Base-by-base conservation (phyloP, 2,329 filamentous ascomycete species). In the Lachnellula subtilissima region DNA sequence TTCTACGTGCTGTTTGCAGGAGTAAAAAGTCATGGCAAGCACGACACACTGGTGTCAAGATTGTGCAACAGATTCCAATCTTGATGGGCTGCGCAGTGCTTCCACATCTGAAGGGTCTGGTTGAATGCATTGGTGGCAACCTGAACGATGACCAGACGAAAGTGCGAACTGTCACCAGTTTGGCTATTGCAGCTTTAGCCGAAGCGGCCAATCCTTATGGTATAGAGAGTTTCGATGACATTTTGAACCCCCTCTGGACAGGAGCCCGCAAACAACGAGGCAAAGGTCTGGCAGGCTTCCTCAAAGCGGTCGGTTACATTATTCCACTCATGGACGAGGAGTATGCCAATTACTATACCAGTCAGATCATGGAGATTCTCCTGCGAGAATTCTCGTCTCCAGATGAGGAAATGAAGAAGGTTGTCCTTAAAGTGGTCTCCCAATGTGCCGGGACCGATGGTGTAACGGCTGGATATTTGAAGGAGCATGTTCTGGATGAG, bases 1-100 rank as follows among this genome's bases (percentile, higher is more conserved):
- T 99, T 79, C 78, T 99, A 43, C 85, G 92, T 67, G 94, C 95
- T 58, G 94, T 99, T 17, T 99, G 94, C 71, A 87, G 91, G 71
- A 96, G 91, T 76, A 97, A 97, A 75, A 99, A 99, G 75, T 97
- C 94, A 55, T 99, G 94, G 94, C 92, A 97, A 71, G 94, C 94
- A 52, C 83, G 94, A 60, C 94, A 99, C 72, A 99, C 94, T 2
- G 94, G 94, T 76, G 94, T 99, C 63, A 99, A 99, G 78, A 99
- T 99, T 70, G 89, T 99, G 15, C 94, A 99, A 72, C 94, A 99
- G 71, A 97, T 99, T 67, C 93, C 94, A 22, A 99, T 99, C 64
- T 77, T 99, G 5, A 99, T 99, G 94, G 94, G 94, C 28, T 99
- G 94, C 70, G 94, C 94, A 46, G 90, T 99, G 51, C 77, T 99